These are phyloP conservation scores for Chaetothyriales sp. DNA, from an alignment of 2,329 filamentous ascomycete genomes.

Conservation along the genomic window DNA sequence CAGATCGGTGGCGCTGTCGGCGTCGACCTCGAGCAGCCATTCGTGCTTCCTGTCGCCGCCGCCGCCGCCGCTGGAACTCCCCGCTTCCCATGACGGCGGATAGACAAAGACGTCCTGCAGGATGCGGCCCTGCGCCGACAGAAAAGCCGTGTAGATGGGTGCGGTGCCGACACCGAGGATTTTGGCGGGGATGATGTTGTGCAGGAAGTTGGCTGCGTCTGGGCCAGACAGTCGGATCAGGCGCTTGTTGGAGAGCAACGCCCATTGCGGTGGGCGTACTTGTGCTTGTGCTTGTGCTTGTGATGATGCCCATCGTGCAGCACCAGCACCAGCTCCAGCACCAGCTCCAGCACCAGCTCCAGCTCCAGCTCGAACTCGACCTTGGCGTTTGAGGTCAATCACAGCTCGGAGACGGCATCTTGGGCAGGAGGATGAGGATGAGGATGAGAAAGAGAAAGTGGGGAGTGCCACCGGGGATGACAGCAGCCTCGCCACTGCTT, in stretches of 20 bases:
- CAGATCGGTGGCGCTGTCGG: slow-evolving; percentile 45
- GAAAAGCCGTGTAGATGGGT: slow-evolving; percentile 61
- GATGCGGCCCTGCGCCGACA: slow-evolving; percentile 72
- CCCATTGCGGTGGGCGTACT: slow-evolving; percentile 5
- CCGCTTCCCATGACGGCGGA: slow-evolving; percentile 27
- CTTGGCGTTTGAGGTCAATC: background rate
- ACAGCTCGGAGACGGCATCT: slow-evolving; percentile 4
- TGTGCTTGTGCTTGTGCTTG: background rate
- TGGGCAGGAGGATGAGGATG: background rate
- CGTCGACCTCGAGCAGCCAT: slow-evolving; percentile 75
- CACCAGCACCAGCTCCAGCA: no score
- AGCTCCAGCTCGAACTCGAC: background rate
- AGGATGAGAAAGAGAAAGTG: background rate
- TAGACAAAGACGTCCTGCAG: slow-evolving; percentile 87
- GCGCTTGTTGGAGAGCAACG: slow-evolving; percentile 52
- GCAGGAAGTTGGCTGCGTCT: slow-evolving; percentile 71
- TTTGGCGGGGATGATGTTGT: slow-evolving; percentile 70
- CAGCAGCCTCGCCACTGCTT: background rate
- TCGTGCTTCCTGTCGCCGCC: slow-evolving; percentile 24
- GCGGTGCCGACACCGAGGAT: slow-evolving; percentile 26
- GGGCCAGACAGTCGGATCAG: slow-evolving; percentile 65
- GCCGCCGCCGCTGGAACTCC: no score
- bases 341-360: no score
- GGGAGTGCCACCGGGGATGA: no score
- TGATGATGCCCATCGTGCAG: background rate